A percentile compares a stretch with the other conserved stretches of the same genome.
phyloP scores from a whole-genome alignment of 257 asterid species.

The Cruciata laevipes region DNA sequence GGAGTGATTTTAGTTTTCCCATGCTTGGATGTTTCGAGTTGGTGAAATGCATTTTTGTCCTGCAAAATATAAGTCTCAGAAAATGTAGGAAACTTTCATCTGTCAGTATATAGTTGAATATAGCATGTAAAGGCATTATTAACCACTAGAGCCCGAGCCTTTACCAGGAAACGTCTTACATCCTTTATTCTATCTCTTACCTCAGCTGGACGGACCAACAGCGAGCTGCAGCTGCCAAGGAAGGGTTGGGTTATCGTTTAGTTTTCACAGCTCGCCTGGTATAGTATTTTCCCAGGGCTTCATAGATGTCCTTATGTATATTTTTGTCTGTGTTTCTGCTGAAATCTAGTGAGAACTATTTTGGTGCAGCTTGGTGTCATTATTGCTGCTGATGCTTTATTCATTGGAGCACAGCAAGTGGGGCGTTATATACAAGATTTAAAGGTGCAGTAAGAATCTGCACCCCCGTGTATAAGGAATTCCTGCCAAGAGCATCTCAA shows the following conservation, averaged over 20 bases:
- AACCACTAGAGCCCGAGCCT: background rate
- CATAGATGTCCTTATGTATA: background rate
- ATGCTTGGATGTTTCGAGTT: background rate
- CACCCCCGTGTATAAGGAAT: background rate
- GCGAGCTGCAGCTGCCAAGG: conserved; percentile 86
- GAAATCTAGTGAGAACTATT: conserved; percentile 4
- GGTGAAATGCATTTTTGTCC: background rate
- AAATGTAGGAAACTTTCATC: background rate
- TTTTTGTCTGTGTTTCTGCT: background rate
- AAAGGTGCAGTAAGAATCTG: conserved; percentile 40
- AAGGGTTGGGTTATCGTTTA: conserved; percentile 82
- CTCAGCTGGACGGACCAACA: conserved; percentile 95
- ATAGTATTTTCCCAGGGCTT: conserved; percentile 14
- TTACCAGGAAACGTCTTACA: conserved; percentile 4
- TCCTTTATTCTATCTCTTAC: conserved; percentile 9
- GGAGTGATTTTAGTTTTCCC: background rate
- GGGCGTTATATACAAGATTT: conserved; percentile 64
- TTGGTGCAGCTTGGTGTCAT: conserved; percentile 56
- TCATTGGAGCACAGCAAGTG: conserved; percentile 68
- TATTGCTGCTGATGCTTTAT: conserved; percentile 65
- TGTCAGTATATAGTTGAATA: background rate
- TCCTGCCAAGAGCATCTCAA: background rate
- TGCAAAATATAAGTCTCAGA: background rate
- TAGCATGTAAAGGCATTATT: background rate
- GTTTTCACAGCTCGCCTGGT: conserved; percentile 90